These are phyloP conservation scores for Colletotrichum somersetense DNA, from an alignment of 2,329 filamentous ascomycete species.

Conservation along the genomic window DNA sequence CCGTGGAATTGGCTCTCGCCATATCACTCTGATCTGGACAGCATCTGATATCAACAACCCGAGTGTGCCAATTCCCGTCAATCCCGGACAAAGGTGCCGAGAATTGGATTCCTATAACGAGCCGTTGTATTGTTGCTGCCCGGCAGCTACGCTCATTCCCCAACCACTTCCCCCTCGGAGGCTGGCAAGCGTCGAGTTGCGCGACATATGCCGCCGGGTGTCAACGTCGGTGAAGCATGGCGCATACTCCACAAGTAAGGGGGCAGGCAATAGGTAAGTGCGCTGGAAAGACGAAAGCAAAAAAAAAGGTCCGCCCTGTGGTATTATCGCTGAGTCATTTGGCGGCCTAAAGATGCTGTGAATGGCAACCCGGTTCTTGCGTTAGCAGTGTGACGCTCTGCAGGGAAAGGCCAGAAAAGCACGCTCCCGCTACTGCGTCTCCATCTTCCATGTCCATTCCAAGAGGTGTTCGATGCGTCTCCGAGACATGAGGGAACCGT, in stretches of 20 bases:
- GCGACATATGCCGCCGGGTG: constrained; percentile 29
- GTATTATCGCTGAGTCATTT: constrained; percentile 33
- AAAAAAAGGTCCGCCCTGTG: neutral
- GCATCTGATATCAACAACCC: constrained; percentile 16
- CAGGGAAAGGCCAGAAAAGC: constrained; percentile 37
- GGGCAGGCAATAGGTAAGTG: neutral
- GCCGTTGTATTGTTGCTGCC: neutral
- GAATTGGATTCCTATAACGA: neutral
- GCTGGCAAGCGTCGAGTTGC: constrained; percentile 24
- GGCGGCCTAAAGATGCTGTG: constrained; percentile 33
- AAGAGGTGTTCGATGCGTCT: constrained; percentile 40
- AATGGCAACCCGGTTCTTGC: constrained; percentile 24
- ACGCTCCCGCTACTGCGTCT: constrained; percentile 40
- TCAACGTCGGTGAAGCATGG: constrained; percentile 35
- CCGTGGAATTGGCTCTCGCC: constrained; percentile 19
- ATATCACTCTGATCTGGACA: constrained; percentile 17
- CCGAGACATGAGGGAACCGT: constrained; percentile 34
- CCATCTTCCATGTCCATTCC: constrained; percentile 37
- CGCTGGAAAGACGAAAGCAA: neutral
- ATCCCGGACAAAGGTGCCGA: neutral
- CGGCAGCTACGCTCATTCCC: neutral
- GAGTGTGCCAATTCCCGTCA: constrained; percentile 4
- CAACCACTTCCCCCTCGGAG: neutral
- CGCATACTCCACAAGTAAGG: constrained; percentile 33
- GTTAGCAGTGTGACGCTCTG: constrained; percentile 41